Evolutionary conservation across 225 moss, liverwort and hornwort genomes (phyloP), one percentile per base, ranked within the genome.

Genomic region (Bryum argenteum): DNA sequence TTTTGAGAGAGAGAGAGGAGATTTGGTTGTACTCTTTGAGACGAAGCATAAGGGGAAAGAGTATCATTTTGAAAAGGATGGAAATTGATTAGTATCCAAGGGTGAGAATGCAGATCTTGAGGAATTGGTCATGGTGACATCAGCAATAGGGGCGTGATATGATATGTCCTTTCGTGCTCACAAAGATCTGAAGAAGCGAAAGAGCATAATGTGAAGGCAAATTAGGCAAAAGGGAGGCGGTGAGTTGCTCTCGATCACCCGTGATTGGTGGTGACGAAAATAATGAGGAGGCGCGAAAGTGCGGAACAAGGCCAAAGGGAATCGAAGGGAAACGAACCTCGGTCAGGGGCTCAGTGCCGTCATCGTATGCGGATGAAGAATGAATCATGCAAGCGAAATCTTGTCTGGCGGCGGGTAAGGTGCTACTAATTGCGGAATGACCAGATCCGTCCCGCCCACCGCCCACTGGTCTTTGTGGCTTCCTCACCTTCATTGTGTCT

Each of bases 191-290:
- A n/a, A n/a, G 64, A 17, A 8, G 37, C 52, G 10, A 22, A 42
- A 0, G 0, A 33, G 38, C 38, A 9, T 65, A 10, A 24, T 74
- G 23, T 16, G 0, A 47, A 58, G 39, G 71, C 5, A 33, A 6
- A 33, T 33, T 14, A 48, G 20, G 56, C n/a, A 14, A 67, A 62
- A 66, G n/a, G 3, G 67, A 37, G 18, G 67, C 22, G 14, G 13
- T 21, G 42, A 22, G 28, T 14, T 23, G 33, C 66, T 52, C 72
- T 77, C 63, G 58, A 51, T 77, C 72, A 58, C 51, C 68, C 67
- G 77, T 81, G 76, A 81, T 81, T 81, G 76, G 58, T 15, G 68
- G 43, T 44, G 76, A 44, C 76, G 72, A 28, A 62, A 81, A 72
- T 81, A 67, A 77, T 81, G 67, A 40, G n/a, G 72, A 33, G 19